A percentile compares a stretch with the other conserved stretches of the same genome.
phyloP scores from a whole-genome alignment of 306 rosid species.

The Abrus pulchellus region DNA sequence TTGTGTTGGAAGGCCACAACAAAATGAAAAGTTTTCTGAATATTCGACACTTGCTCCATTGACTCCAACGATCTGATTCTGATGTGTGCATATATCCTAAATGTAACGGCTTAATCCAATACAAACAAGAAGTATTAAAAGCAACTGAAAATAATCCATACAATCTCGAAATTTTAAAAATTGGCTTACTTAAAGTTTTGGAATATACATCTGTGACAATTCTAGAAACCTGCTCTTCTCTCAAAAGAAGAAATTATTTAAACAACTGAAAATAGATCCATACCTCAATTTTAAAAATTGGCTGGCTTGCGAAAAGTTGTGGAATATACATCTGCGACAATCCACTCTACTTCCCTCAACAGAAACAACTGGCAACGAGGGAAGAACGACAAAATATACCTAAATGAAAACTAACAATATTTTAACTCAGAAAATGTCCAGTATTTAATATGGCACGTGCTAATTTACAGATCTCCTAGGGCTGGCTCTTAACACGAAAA shows the following conservation, averaged over 20 bases:
- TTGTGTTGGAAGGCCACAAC: background rate
- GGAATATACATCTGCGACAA: conserved; percentile 54
- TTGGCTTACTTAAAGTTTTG: conserved; percentile 42
- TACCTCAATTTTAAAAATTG: conserved; percentile 25
- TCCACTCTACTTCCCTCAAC: conserved; percentile 38
- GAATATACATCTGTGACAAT: conserved; percentile 53
- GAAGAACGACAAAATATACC: conserved; percentile 11
- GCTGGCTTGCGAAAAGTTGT: conserved; percentile 41
- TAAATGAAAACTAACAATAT: conserved; percentile 30
- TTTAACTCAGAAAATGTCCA: background rate
- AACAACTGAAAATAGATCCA: background rate
- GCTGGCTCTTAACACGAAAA: conserved; percentile 51
- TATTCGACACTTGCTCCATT: background rate
- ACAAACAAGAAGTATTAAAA: background rate
- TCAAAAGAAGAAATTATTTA: background rate
- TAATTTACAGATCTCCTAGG: conserved; percentile 62
- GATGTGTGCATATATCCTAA: background rate
- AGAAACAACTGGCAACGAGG: background rate
- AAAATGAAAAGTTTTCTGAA: background rate
- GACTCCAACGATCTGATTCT: background rate
- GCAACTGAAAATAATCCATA: background rate
- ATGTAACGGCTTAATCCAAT: background rate
- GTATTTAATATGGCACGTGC: conserved; percentile 55
- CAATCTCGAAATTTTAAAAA: conserved; percentile 16
- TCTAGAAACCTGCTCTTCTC: conserved; percentile 3